phyloP scores from a whole-genome alignment of 2,329 filamentous ascomycete species.

The Sporothrix globosa region DNA sequence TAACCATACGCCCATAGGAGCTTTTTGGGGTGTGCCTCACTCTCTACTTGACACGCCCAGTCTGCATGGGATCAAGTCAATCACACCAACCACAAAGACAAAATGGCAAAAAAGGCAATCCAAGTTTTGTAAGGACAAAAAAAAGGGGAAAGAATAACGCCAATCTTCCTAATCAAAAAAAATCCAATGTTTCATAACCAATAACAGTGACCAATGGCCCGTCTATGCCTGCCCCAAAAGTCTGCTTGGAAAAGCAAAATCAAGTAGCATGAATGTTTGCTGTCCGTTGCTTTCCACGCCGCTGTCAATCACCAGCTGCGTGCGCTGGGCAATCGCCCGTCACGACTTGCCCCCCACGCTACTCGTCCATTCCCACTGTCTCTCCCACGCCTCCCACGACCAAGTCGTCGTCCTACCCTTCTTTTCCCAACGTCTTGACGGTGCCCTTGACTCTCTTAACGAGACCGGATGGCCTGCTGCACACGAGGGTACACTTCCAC shows the following conservation, averaged over 20 bases:
- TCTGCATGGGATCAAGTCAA: neutral
- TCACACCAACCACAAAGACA: too few species aligned
- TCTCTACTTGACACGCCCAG: neutral
- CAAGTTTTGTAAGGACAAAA: too few species aligned
- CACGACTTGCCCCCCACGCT: neutral
- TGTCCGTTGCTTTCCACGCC: too few species aligned
- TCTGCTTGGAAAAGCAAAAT: too few species aligned
- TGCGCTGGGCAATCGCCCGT: neutral
- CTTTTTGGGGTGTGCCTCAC: neutral
- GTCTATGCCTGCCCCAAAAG: too few species aligned
- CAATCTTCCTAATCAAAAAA: neutral
- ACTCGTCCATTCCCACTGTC: neutral
- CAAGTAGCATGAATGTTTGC: too few species aligned
- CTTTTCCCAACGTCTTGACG: neutral
- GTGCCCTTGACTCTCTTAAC: neutral
- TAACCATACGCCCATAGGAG: neutral
- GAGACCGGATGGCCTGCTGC: constrained; percentile 68
- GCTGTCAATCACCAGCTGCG: neutral
- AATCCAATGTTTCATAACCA: neutral
- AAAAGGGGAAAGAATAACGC: neutral
- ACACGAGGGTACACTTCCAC: constrained; percentile 81
- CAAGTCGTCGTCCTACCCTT: neutral
- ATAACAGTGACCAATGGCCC: too few species aligned
- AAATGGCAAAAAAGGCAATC: too few species aligned
- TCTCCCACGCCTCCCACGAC: too few species aligned